These are phyloP conservation scores for Alternaria alternata DNA, from an alignment of 2,329 filamentous ascomycete species.

Conservation along the genomic window DNA sequence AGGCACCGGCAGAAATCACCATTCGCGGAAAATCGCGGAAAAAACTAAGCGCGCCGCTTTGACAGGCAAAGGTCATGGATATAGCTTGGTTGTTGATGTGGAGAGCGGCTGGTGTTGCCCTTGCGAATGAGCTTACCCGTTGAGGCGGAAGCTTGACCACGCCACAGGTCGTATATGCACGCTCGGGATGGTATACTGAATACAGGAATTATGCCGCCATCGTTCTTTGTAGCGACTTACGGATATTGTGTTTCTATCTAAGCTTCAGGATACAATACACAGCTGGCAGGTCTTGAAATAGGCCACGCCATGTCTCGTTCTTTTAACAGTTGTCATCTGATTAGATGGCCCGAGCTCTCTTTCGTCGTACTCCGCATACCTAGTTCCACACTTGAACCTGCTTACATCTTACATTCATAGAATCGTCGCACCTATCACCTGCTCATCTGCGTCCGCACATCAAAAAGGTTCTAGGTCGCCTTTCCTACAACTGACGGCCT, in stretches of 20 bases:
- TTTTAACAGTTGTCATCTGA: background rate
- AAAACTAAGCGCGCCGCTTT: slow-evolving; percentile 24
- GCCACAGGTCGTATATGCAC: slow-evolving; percentile 20
- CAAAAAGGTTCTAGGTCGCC: background rate
- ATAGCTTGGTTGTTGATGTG: slow-evolving; percentile 31
- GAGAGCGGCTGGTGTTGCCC: slow-evolving; percentile 35
- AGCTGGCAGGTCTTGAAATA: background rate
- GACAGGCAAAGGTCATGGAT: slow-evolving; percentile 19
- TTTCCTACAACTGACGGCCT: background rate
- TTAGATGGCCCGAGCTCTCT: background rate
- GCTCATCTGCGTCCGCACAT: no score
- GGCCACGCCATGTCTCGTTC: background rate
- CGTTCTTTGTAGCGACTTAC: background rate
- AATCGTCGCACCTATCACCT: background rate
- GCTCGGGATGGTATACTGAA: slow-evolving; percentile 27
- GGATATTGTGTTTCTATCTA: background rate
- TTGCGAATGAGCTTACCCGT: slow-evolving; percentile 22
- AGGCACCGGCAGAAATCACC: slow-evolving; percentile 17
- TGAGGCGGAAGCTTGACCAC: slow-evolving; percentile 35
- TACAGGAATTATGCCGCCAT: slow-evolving; percentile 18
- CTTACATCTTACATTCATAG: background rate
- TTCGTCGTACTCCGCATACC: background rate
- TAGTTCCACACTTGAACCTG: background rate
- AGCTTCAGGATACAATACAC: background rate
- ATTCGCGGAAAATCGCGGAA: slow-evolving; percentile 39